Conservation (phyloP, 2,329 filamentous ascomycete genomes). For the Zasmidium citrigriseum region DNA sequence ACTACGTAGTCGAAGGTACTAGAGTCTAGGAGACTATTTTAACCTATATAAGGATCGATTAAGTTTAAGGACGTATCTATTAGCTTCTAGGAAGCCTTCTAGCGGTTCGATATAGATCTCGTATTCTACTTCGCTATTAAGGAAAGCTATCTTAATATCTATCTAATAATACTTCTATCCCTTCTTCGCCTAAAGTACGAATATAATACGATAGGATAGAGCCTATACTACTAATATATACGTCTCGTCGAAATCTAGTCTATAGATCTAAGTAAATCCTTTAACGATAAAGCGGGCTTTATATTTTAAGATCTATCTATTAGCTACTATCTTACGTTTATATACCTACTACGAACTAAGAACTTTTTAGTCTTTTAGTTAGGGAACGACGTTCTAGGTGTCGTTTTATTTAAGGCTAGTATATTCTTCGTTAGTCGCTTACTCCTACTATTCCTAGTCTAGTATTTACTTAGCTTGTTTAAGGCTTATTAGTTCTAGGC, state of each 20-base stretch:
- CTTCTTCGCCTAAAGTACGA: conserved; percentile 2
- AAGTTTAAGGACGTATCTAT: conserved; percentile 2
- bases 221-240: conserved; percentile 9
- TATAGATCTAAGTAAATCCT: conserved; percentile 10
- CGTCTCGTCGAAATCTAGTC: conserved; percentile 10
- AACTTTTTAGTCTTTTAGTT: conserved; percentile 1
- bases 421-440: conserved; percentile 5
- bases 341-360: conserved; percentile 9
- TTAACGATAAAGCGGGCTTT: conserved; percentile 10
- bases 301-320: conserved; percentile 3
- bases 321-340: conserved; percentile 7
- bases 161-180: conserved; percentile 10
- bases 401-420: conserved; percentile 10
- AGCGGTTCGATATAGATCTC: conserved; percentile 12
- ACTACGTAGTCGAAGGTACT: conserved; percentile 3
- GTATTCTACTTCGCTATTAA: conserved; percentile 12
- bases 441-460: conserved; percentile 4
- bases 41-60: conserved; percentile 10
- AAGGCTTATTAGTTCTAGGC: background rate
- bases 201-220: conserved; percentile 8
- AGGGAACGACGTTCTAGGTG: conserved; percentile 7
- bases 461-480: conserved; percentile 1
- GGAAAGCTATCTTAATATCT: conserved; percentile 9
- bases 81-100: conserved; percentile 9
- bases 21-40: conserved; percentile 8